Evolutionary conservation across 208 protist species (phyloP), one percentile per base, ranked within the genome.

Genomic region (Lotmaria passim): DNA sequence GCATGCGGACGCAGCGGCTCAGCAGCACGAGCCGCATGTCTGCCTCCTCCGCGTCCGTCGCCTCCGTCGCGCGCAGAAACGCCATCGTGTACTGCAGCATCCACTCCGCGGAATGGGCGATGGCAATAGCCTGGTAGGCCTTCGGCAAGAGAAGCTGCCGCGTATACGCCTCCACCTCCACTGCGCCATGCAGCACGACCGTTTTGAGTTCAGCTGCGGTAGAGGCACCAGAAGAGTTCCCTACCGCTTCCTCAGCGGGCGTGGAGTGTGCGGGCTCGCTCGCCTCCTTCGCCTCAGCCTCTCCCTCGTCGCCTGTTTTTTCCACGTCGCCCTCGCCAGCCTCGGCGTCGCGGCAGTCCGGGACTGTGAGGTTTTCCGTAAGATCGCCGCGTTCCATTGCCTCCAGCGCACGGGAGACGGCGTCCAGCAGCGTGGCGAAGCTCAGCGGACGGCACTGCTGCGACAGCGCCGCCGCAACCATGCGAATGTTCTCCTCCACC

Each of bases 71-170:
- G 23, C 84, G 79, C 14, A 96, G 68, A 59, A 92, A 96, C 24
- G 73, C 77, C 63, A 94, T 81, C 26, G 89, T 94, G 80, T 94
- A 96, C 67, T 91, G 87, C 46, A 93, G 38, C 68, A 94, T 87
- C 91, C 91, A 96, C 62, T 91, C 84, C 33, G 82, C 86, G 8
- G 86, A 79, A 62, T 96, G 86, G 15, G 83, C 65, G 15, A 75
- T 68, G 8, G 79, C 69, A 33, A 89, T 53, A 3, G 87, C 55
- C 12, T 73, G 36, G 55, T 87, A 81, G 12, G 79, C 79, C 6
- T 78, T 50, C 0, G 79, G 75, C 47, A 92, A 50, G 7, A 96
- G 47, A 4, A 75, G 31, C 43, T 82, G 44, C 17, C 82, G 69
- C 4, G 82, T 73, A 67, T 85, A 94, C 23, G 64, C 47, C 62